Evolutionary conservation across 495 filamentous ascomycete species (phyloP).

Genomic region (Haplographium delicatum): DNA sequence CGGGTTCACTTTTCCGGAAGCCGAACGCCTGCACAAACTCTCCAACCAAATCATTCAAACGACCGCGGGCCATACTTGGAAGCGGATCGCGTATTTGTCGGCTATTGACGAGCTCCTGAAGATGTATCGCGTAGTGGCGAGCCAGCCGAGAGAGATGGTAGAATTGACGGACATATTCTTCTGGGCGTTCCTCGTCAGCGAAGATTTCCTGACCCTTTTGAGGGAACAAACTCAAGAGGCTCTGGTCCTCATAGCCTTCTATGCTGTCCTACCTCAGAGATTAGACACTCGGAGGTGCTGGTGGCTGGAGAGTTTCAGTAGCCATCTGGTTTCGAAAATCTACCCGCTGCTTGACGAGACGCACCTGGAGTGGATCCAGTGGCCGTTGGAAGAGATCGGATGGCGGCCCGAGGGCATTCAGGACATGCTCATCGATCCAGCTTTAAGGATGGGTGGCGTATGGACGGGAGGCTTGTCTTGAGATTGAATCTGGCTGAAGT

Average conservation of each 20-base stretch:
- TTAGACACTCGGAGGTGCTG: constrained; percentile 30
- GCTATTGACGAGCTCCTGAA: constrained; percentile 4
- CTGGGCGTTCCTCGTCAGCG: constrained; percentile 31
- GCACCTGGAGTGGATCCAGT: constrained; percentile 34
- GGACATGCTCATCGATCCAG: neutral
- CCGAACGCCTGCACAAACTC: neutral
- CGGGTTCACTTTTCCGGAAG: neutral
- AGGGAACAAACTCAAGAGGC: constrained; percentile 30
- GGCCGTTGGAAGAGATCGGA: constrained; percentile 37
- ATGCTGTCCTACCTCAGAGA: constrained; percentile 30
- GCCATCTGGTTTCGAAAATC: constrained; percentile 32
- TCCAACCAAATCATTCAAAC: neutral
- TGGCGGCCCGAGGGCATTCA: constrained; percentile 20
- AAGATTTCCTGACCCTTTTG: constrained; percentile 29
- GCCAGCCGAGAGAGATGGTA: neutral
- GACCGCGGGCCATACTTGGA: neutral
- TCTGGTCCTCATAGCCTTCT: constrained; percentile 36
- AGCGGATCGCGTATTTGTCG: constrained; percentile 4
- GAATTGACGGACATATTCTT: constrained; percentile 30
- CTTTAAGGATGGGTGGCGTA: neutral
- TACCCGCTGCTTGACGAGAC: constrained; percentile 30
- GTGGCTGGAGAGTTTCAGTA: constrained; percentile 35
- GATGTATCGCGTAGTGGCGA: neutral
- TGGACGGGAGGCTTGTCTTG: too few relatives aligned
- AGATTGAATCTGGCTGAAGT: too few relatives aligned